Evolutionary conservation across 495 filamentous ascomycete species (phyloP).

Genomic region (Aspergillus taichungensis): DNA sequence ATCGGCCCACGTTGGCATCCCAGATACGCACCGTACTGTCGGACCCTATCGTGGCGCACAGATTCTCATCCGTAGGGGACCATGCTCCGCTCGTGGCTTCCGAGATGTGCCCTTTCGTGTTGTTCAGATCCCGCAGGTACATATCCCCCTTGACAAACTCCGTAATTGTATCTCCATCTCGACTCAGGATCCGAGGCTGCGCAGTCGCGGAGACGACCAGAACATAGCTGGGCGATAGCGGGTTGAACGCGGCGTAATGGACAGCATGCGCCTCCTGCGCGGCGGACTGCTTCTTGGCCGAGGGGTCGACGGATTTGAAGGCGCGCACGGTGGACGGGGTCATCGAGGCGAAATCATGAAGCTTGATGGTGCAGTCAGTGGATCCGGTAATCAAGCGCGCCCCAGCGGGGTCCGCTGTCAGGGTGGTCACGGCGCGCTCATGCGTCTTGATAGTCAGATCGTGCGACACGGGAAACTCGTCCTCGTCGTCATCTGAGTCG

Average conservation of each 20-base stretch:
- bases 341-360: slow-evolving; percentile 94
- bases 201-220: slow-evolving; percentile 79
- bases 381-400: slow-evolving; percentile 80
- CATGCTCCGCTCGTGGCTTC: slow-evolving; percentile 82
- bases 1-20: slow-evolving; percentile 81
- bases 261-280: slow-evolving; percentile 78
- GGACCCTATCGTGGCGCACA: slow-evolving; percentile 82
- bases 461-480: slow-evolving; percentile 89
- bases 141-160: slow-evolving; percentile 97
- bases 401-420: slow-evolving; percentile 77
- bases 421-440: slow-evolving; percentile 75
- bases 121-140: slow-evolving; percentile 93
- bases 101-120: slow-evolving; percentile 92
- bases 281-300: slow-evolving; percentile 60
- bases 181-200: slow-evolving; percentile 79
- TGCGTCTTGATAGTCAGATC: slow-evolving; percentile 89
- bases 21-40: slow-evolving; percentile 94
- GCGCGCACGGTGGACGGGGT: slow-evolving; percentile 87
- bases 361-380: slow-evolving; percentile 80
- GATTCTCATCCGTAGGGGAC: slow-evolving; percentile 73
- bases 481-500: slow-evolving; percentile 61
- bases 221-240: slow-evolving; percentile 67
- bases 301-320: slow-evolving; percentile 88
- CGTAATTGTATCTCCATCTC: slow-evolving; percentile 75
- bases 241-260: slow-evolving; percentile 79